Percentiles rank a stretch among this genome's conserved stretches.
phyloP scores from a whole-genome alignment of 768 basidiomycete genomes.

The Rubroboletus pulcherrimus region DNA sequence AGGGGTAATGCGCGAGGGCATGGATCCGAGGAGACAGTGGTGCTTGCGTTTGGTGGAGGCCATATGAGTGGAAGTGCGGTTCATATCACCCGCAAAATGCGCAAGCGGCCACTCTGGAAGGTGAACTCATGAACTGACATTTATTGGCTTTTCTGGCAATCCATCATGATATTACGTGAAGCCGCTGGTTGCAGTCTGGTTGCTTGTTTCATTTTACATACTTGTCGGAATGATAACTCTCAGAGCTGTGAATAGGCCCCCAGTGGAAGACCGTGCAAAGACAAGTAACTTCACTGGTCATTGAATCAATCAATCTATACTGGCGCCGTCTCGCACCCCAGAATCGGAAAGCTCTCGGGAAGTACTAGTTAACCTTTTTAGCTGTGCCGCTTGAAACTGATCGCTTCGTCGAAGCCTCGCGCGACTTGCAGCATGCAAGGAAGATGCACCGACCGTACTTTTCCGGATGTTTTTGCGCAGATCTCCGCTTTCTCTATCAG shows the following conservation, averaged over 20 bases:
- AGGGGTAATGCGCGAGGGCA: conserved; percentile 66
- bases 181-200: conserved; percentile 14
- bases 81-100: conserved; percentile 84
- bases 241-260: neutral
- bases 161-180: conserved; percentile 26
- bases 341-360: conserved; percentile 16
- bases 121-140: conserved; percentile 65
- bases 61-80: conserved; percentile 70
- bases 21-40: conserved; percentile 85
- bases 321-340: conserved; percentile 3
- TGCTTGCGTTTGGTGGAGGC: conserved; percentile 79
- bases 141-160: conserved; percentile 15
- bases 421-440: conserved; percentile 9
- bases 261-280: conserved; percentile 1
- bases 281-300: neutral
- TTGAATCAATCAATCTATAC: neutral
- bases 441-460: conserved; percentile 5
- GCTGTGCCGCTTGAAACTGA: conserved; percentile 20
- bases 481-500: conserved; percentile 18
- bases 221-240: conserved; percentile 13
- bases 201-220: conserved; percentile 23
- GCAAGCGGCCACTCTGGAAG: conserved; percentile 76
- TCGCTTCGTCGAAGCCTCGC: conserved; percentile 15
- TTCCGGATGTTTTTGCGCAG: conserved; percentile 17
- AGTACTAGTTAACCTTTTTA: conserved; percentile 30